Evolutionary conservation across 2,329 filamentous ascomycete genomes (phyloP).

Genomic region (Aureobasidium subglaciale): DNA sequence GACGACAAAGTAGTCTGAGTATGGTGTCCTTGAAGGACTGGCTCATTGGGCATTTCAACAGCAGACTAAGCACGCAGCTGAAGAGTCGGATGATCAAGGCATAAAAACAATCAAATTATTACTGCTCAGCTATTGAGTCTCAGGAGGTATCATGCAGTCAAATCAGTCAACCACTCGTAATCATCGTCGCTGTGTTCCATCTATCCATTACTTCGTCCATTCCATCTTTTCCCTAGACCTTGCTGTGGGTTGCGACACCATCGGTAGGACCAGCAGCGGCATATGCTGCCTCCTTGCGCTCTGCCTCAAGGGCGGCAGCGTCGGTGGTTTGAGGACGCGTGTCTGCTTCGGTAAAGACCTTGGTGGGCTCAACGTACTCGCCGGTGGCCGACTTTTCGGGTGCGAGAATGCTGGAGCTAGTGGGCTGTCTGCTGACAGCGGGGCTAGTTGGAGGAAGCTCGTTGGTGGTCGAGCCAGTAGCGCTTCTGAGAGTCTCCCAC

Average conservation of each 20-base stretch:
- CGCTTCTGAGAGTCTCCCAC: conserved; percentile 64
- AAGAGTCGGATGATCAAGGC: background rate
- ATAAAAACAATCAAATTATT: background rate
- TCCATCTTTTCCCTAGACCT: background rate
- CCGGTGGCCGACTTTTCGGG: background rate
- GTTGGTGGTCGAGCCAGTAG: conserved; percentile 46
- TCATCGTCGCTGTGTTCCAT: background rate
- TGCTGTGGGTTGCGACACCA: conserved; percentile 9
- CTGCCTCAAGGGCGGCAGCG: conserved; percentile 17
- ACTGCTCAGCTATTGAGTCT: background rate
- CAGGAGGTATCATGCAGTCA: conserved; percentile 8
- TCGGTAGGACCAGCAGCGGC: conserved; percentile 7
- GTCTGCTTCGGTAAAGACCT: conserved; percentile 3
- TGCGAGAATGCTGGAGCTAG: background rate
- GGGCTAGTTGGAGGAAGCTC: conserved; percentile 33
- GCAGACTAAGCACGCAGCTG: background rate
- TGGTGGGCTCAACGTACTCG: background rate
- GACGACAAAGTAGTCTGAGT: conserved; percentile 10
- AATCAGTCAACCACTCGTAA: background rate
- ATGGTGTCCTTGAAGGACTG: no score
- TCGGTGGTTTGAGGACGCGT: conserved; percentile 8
- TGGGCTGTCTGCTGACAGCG: conserved; percentile 17
- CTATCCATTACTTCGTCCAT: background rate
- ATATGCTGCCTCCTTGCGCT: conserved; percentile 7
- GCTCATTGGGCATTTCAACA: no score